Conservation (phyloP, 2,329 filamentous ascomycete species). For the Alternaria sp. region DNA sequence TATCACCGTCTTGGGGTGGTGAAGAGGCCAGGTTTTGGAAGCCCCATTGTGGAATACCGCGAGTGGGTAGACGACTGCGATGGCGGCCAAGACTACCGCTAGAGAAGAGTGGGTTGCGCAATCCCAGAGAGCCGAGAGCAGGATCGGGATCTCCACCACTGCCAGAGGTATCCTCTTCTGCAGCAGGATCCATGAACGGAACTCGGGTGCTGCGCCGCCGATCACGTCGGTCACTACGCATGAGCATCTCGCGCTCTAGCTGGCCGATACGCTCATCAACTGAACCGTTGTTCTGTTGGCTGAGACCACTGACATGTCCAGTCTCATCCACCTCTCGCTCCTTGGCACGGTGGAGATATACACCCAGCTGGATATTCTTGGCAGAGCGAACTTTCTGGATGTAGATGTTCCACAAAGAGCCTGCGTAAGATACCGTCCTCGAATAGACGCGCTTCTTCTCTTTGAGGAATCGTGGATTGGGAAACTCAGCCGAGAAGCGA, state of each 20-base stretch:
- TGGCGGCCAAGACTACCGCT: constrained; percentile 24
- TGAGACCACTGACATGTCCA: constrained; percentile 47
- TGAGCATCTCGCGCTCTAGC: constrained; percentile 60
- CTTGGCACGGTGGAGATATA: constrained; percentile 65
- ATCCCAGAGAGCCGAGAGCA: constrained; percentile 36
- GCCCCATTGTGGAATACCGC: constrained; percentile 18
- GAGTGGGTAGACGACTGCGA: constrained; percentile 24
- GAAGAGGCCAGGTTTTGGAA: constrained; percentile 22
- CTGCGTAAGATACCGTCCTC: constrained; percentile 65
- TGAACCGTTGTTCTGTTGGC: constrained; percentile 49
- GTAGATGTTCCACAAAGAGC: constrained; percentile 67
- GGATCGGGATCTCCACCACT: constrained; percentile 55
- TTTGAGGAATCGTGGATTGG: constrained; percentile 61
- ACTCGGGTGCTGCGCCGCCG: constrained; percentile 36
- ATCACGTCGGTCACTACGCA: constrained; percentile 49
- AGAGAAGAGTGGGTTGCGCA: constrained; percentile 31
- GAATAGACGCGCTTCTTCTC: constrained; percentile 66
- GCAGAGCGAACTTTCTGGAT: constrained; percentile 64
- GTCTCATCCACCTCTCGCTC: constrained; percentile 59
- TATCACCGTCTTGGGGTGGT: constrained; percentile 20
- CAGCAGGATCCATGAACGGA: constrained; percentile 29
- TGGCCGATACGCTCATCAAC: constrained; percentile 62
- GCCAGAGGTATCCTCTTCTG: constrained; percentile 52
- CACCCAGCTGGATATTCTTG: constrained; percentile 63
- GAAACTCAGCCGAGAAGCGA: constrained; percentile 64